Percentiles rank a stretch among this genome's conserved stretches.
Evolutionary conservation across 192 early-diverging fungal genomes (phyloP).

Genomic region (Pilaira anomala): DNA sequence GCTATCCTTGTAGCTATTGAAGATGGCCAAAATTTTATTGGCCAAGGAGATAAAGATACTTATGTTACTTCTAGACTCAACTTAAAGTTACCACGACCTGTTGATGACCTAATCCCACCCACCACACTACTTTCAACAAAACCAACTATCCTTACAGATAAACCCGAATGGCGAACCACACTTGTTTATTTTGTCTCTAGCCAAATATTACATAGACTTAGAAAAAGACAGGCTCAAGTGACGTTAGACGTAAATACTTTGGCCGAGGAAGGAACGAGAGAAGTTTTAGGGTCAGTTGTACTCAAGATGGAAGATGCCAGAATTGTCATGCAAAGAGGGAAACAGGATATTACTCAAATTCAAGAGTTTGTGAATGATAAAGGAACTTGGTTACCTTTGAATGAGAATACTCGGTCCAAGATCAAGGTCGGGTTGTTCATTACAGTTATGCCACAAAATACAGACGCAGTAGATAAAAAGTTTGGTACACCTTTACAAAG

Average conservation of each 20-base stretch:
- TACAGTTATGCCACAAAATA: constrained; percentile 22
- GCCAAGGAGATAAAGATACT: constrained; percentile 11
- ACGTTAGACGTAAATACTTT: constrained; percentile 13
- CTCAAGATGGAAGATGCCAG: constrained; percentile 16
- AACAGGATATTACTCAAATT: constrained; percentile 22
- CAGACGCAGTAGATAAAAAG: constrained; percentile 1
- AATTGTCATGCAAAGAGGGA: constrained; percentile 25
- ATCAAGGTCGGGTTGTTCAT: constrained; percentile 31
- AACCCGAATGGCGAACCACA: constrained; percentile 23
- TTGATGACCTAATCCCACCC: constrained; percentile 30
- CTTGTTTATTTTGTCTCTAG: constrained; percentile 28
- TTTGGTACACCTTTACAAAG: constrained; percentile 9
- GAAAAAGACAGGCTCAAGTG: constrained; percentile 11
- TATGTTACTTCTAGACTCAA: constrained; percentile 21
- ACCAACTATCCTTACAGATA: not conserved
- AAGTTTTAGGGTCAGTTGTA: not conserved
- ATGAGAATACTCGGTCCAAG: not conserved
- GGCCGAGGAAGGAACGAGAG: not conserved
- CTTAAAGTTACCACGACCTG: constrained; percentile 20
- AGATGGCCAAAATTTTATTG: constrained; percentile 20
- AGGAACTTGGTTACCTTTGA: constrained; percentile 17
- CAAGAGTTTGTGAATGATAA: constrained; percentile 30
- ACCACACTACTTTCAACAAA: constrained; percentile 16
- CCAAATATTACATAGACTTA: constrained; percentile 21
- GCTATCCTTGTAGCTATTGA: constrained; percentile 31